Percentiles rank a stretch among this genome's conserved stretches.
Evolutionary conservation across 2,329 filamentous ascomycete species (phyloP).

Genomic region (Phaeosphaeriaceae sp.): DNA sequence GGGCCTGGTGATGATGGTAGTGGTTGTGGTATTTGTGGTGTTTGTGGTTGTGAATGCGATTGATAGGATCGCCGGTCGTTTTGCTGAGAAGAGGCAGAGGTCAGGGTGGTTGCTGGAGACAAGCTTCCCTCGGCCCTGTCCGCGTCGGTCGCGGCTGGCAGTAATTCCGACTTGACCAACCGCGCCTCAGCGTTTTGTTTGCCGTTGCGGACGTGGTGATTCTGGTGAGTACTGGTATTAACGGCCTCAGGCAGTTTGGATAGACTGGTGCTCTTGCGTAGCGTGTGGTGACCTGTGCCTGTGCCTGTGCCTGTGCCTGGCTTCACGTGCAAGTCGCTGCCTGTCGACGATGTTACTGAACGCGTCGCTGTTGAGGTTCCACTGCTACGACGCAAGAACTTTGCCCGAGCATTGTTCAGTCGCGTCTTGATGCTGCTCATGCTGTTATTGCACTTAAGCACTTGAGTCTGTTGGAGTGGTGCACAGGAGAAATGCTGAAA

Average conservation of each 20-base stretch:
- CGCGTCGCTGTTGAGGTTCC: slow-evolving; percentile 31
- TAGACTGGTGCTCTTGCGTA: slow-evolving; percentile 40
- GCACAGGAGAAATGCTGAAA: too few species aligned
- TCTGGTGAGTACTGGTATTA: too few species aligned
- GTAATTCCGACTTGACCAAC: slow-evolving; percentile 34
- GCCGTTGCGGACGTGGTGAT: slow-evolving; percentile 13
- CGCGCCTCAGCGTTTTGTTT: slow-evolving; percentile 17
- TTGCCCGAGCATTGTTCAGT: slow-evolving; percentile 37
- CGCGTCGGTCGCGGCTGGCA: slow-evolving; percentile 20
- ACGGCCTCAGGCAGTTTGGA: slow-evolving; percentile 37
- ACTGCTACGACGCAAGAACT: slow-evolving; percentile 39
- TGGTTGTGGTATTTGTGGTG: slow-evolving; percentile 4
- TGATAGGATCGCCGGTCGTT: not conserved
- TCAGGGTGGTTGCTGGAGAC: slow-evolving; percentile 5
- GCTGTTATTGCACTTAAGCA: not conserved
- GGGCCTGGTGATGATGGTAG: slow-evolving; percentile 15
- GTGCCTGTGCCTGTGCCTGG: too few species aligned
- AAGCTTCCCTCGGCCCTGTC: slow-evolving; percentile 22
- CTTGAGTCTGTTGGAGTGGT: too few species aligned
- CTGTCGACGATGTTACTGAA: slow-evolving; percentile 32
- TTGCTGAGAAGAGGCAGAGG: not conserved
- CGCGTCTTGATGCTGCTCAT: slow-evolving; percentile 47
- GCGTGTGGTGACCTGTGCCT: slow-evolving; percentile 21
- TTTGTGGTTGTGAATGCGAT: too few species aligned
- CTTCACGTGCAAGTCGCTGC: slow-evolving; percentile 28